phyloP scores from a whole-genome alignment of 2,329 filamentous ascomycete species.

The Curvularia lunata region DNA sequence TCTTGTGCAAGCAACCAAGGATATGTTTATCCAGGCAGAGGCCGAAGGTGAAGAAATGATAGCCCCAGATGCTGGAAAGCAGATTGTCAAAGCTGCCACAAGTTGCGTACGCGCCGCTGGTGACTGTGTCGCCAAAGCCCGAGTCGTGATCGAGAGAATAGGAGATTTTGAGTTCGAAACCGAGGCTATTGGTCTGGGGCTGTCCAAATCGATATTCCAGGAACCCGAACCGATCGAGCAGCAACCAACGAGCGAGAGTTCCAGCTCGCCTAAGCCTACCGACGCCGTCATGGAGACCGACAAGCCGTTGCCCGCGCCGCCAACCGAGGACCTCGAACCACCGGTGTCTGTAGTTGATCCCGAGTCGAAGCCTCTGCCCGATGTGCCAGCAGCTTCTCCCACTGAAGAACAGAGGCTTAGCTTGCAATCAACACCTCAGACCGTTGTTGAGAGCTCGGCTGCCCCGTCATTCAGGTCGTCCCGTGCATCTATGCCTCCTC shows the following conservation, averaged over 20 bases:
- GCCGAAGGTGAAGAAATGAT: constrained; percentile 76
- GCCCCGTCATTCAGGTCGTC: constrained; percentile 54
- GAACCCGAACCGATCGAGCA: constrained; percentile 27
- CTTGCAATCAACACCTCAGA: constrained; percentile 29
- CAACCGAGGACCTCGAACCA: constrained; percentile 46
- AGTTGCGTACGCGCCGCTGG: constrained; percentile 88
- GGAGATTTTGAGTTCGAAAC: constrained; percentile 82
- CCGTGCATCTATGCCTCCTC: constrained; percentile 55
- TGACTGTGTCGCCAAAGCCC: constrained; percentile 87
- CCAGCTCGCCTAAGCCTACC: constrained; percentile 17
- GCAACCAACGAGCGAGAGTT: constrained; percentile 18
- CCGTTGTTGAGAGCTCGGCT: constrained; percentile 41
- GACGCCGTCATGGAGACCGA: constrained; percentile 38
- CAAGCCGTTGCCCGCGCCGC: constrained; percentile 48
- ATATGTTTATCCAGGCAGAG: constrained; percentile 74
- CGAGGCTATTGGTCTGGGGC: constrained; percentile 47
- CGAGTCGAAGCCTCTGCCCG: constrained; percentile 72
- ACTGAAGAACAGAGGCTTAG: constrained; percentile 35
- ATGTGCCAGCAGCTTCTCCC: constrained; percentile 60
- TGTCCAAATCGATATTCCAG: constrained; percentile 52
- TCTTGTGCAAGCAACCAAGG: constrained; percentile 79
- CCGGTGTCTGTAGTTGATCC: constrained; percentile 54
- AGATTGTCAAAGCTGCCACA: constrained; percentile 79
- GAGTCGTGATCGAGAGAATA: constrained; percentile 82
- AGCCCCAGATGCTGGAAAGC: constrained; percentile 77